A percentile compares a stretch with the other conserved stretches of the same genome.
These are phyloP conservation scores for Neurospora tetraspora DNA, from an alignment of 495 filamentous ascomycete species.

Conservation along the genomic window DNA sequence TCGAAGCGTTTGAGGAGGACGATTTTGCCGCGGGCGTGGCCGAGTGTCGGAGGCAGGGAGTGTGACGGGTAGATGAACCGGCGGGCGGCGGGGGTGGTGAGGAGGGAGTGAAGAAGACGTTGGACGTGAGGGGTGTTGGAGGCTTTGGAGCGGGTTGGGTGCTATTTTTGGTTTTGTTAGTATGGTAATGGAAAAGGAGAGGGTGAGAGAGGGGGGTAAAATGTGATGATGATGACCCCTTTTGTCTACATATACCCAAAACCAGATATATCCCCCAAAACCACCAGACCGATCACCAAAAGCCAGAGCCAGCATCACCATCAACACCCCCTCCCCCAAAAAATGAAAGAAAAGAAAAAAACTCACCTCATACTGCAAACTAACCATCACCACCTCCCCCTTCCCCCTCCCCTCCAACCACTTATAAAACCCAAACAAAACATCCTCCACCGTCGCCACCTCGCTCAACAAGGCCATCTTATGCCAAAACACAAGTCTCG, in stretches of 20 bases:
- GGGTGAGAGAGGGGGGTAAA: not conserved
- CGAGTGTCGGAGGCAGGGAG: conserved; percentile 52
- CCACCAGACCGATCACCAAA: no score
- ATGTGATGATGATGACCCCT: not conserved
- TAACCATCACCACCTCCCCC: conserved; percentile 65
- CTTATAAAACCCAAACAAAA: conserved; percentile 39
- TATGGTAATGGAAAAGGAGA: not conserved
- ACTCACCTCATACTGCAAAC: conserved; percentile 61
- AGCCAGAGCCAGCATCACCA: no score
- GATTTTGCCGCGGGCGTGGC: conserved; percentile 67
- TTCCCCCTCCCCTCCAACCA: conserved; percentile 53
- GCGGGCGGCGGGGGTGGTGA: conserved; percentile 51
- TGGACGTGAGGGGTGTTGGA: conserved; percentile 37
- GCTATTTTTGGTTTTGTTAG: not conserved
- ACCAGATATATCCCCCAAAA: no score
- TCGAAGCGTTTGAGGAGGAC: conserved; percentile 68
- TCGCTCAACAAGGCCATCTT: conserved; percentile 35
- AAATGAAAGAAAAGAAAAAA: not conserved
- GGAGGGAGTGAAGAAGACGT: conserved; percentile 52
- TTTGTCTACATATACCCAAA: not conserved
- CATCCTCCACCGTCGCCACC: conserved; percentile 33
- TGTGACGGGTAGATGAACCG: conserved; percentile 52
- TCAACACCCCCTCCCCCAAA: no score
- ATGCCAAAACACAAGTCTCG: conserved; percentile 41
- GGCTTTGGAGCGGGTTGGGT: conserved; percentile 22